Evolutionary conservation across 495 filamentous ascomycete species (phyloP).

Genomic region (Cenococcum geophilum): DNA sequence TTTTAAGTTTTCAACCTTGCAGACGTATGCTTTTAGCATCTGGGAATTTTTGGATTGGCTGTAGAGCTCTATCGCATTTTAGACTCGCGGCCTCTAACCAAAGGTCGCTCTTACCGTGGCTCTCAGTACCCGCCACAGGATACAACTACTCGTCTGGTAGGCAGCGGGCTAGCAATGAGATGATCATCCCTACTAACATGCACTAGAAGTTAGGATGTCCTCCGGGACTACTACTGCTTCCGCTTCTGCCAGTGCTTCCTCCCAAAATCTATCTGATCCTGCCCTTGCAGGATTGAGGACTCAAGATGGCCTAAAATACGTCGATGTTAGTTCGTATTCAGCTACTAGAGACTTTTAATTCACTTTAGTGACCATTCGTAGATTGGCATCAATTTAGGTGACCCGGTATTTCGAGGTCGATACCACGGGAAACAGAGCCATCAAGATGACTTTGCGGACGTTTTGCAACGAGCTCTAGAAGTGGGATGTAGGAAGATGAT

Average conservation of each 20-base stretch:
- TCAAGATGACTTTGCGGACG: conserved; percentile 67
- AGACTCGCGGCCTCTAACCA: too few species aligned
- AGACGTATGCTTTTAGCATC: too few species aligned
- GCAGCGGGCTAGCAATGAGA: too few species aligned
- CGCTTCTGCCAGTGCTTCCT: background rate
- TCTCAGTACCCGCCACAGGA: too few species aligned
- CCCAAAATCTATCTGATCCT: background rate
- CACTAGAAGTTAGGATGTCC: background rate
- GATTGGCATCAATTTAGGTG: conserved; percentile 92
- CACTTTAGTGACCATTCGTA: conserved; percentile 25
- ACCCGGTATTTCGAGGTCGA: conserved; percentile 74
- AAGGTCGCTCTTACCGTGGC: too few species aligned
- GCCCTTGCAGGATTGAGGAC: background rate
- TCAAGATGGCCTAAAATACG: conserved; percentile 42
- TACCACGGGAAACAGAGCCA: conserved; percentile 81
- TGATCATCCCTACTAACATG: background rate
- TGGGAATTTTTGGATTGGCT: too few species aligned
- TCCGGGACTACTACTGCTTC: background rate
- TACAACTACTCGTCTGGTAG: too few species aligned
- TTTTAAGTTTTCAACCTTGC: too few species aligned
- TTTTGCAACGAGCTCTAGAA: conserved; percentile 66
- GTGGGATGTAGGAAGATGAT: conserved; percentile 83
- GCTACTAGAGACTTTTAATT: background rate
- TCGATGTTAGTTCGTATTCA: conserved; percentile 48
- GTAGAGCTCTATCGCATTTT: too few species aligned